Evolutionary conservation across 2,329 filamentous ascomycete species (phyloP).

Genomic region (Samsoniella hepiali): DNA sequence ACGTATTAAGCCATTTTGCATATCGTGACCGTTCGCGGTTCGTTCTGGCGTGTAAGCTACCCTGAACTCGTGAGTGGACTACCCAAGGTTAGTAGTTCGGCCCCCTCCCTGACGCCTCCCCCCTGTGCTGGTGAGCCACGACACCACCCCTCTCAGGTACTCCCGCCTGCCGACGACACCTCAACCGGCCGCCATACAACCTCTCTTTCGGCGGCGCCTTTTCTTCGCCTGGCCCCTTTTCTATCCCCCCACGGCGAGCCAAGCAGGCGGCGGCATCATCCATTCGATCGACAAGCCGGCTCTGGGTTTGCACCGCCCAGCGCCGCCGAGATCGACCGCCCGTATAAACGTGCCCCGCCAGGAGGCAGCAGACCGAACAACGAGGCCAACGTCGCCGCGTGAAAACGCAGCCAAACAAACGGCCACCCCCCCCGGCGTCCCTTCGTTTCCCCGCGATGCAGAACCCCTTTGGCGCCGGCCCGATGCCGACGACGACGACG

Average conservation of each 20-base stretch:
- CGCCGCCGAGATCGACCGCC: background rate
- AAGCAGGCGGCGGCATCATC: background rate
- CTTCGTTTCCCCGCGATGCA: constrained; percentile 2
- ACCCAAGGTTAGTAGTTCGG: background rate
- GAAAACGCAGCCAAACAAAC: background rate
- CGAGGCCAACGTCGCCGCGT: background rate
- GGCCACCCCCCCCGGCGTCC: background rate
- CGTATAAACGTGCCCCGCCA: constrained; percentile 1
- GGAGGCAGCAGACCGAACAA: background rate
- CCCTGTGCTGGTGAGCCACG: background rate
- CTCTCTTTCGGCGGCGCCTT: background rate
- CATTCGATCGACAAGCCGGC: background rate
- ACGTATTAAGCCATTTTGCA: too few relatives aligned
- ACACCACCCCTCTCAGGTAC: background rate
- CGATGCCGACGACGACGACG: background rate
- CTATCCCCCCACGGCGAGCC: background rate
- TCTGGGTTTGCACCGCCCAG: background rate
- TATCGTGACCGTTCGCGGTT: too few relatives aligned
- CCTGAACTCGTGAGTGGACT: background rate
- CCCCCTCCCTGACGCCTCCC: background rate
- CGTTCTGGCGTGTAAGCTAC: background rate
- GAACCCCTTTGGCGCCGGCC: constrained; percentile 1
- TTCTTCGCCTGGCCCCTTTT: background rate
- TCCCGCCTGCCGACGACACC: background rate
- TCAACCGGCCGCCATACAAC: background rate